Conservation (phyloP, 1,284 basidiomycete species). For the Irpex sp. region DNA sequence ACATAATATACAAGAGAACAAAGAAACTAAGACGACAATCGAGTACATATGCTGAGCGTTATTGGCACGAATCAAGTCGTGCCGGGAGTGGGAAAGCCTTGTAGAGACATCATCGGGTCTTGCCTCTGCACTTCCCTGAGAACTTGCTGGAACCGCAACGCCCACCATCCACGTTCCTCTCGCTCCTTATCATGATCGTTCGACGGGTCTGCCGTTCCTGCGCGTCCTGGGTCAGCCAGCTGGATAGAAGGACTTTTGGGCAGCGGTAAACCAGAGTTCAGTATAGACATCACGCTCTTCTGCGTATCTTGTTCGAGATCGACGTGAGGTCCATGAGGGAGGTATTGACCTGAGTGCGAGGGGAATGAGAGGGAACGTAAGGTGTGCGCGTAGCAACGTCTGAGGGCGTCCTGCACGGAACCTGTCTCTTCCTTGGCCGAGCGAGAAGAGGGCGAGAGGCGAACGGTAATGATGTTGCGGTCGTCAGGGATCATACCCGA, state of each 20-base stretch:
- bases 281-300: conserved; percentile 57
- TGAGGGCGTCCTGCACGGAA: conserved; percentile 59
- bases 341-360: conserved; percentile 36
- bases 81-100: neutral
- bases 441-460: conserved; percentile 35
- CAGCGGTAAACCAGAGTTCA: conserved; percentile 67
- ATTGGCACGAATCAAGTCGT: neutral
- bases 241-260: conserved; percentile 78
- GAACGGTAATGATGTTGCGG: conserved; percentile 45
- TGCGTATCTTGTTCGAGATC: conserved; percentile 50
- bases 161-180: conserved; percentile 86
- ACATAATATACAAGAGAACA: too few species aligned
- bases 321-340: conserved; percentile 37
- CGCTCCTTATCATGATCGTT: conserved; percentile 55
- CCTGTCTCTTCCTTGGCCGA: conserved; percentile 23
- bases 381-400: conserved; percentile 59
- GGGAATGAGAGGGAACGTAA: conserved; percentile 62
- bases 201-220: conserved; percentile 31
- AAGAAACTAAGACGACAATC: too few species aligned
- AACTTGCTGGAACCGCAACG: conserved; percentile 76
- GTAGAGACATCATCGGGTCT: conserved; percentile 22
- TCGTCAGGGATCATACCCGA: conserved; percentile 47
- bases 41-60: too few species aligned
- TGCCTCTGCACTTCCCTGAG: conserved; percentile 58
- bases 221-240: conserved; percentile 38